A percentile compares a stretch with the other conserved stretches of the same genome.
These are phyloP conservation scores for Ganoderma multipileum DNA, from an alignment of 1,284 basidiomycete genomes.

Conservation along the genomic window DNA sequence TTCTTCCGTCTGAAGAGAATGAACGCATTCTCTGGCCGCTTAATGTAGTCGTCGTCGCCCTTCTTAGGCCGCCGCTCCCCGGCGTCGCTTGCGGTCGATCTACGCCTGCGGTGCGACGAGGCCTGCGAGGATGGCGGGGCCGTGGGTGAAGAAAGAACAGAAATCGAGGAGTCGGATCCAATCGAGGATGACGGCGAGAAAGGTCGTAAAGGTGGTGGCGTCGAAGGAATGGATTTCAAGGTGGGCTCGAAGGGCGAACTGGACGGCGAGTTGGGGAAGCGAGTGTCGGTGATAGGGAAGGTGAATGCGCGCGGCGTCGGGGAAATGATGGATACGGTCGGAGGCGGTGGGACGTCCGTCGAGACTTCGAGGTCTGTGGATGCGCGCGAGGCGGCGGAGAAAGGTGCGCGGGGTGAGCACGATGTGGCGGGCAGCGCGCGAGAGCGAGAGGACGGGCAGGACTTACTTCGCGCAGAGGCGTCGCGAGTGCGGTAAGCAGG, in stretches of 20 bases:
- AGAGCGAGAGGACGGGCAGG: constrained; percentile 11
- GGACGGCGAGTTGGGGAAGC: constrained; percentile 64
- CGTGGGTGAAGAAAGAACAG: constrained; percentile 41
- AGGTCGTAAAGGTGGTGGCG: constrained; percentile 48
- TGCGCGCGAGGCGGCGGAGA: constrained; percentile 7
- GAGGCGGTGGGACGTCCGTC: constrained; percentile 63
- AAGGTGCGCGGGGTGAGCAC: constrained; percentile 37
- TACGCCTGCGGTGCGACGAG: constrained; percentile 63
- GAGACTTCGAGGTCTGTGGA: constrained; percentile 73
- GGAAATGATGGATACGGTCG: constrained; percentile 70
- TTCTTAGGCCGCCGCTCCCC: constrained; percentile 77
- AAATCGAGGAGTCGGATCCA: constrained; percentile 47
- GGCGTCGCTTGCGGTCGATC: constrained; percentile 61
- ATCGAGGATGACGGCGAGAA: constrained; percentile 56
- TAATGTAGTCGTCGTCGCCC: constrained; percentile 82
- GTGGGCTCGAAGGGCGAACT: constrained; percentile 75
- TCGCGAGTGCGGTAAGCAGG: constrained; percentile 79
- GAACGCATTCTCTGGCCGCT: constrained; percentile 82
- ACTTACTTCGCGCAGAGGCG: constrained; percentile 67
- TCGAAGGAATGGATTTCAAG: constrained; percentile 58
- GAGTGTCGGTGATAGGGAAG: constrained; percentile 72
- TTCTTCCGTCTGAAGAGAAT: constrained; percentile 80
- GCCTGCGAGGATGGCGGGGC: constrained; percentile 42
- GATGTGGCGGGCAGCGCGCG: constrained; percentile 17
- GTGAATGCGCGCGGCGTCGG: constrained; percentile 80